A percentile compares a stretch with the other conserved stretches of the same genome.
Conservation (phyloP, 768 basidiomycete genomes). For the Cyclocybe cylindracea region DNA sequence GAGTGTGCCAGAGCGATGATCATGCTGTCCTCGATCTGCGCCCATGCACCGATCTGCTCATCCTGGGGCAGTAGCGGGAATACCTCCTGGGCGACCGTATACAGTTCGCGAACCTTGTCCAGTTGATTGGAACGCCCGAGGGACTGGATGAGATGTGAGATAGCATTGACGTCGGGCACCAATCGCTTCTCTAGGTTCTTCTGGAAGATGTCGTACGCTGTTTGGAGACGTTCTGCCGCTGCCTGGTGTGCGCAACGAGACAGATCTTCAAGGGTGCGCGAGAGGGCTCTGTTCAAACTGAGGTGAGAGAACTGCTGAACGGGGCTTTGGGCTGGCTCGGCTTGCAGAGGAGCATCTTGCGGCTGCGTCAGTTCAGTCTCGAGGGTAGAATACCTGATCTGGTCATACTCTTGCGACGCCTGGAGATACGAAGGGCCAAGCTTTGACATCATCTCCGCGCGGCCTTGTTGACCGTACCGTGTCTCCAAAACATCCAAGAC, state of each 20-base stretch:
- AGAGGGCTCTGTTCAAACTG: background rate
- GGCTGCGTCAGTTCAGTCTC: constrained; percentile 16
- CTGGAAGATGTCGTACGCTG: constrained; percentile 54
- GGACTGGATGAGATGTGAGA: constrained; percentile 66
- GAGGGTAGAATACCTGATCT: constrained; percentile 17
- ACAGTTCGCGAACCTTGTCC: constrained; percentile 63
- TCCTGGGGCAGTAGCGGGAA: constrained; percentile 42
- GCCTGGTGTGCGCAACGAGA: background rate
- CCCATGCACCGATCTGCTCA: constrained; percentile 52
- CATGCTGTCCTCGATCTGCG: constrained; percentile 85
- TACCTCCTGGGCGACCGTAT: constrained; percentile 65
- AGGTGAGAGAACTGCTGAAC: constrained; percentile 8
- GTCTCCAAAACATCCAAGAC: constrained; percentile 26
- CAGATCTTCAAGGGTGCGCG: background rate
- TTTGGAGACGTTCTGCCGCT: background rate
- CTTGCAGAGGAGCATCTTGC: constrained; percentile 11
- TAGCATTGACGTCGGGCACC: constrained; percentile 50
- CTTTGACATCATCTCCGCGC: constrained; percentile 24
- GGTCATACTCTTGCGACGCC: constrained; percentile 22
- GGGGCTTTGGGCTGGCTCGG: constrained; percentile 9
- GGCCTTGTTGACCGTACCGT: constrained; percentile 23
- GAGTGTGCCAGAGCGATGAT: constrained; percentile 82
- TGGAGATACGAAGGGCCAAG: constrained; percentile 33
- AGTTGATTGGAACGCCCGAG: constrained; percentile 66
- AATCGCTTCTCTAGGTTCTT: constrained; percentile 41